Base-by-base conservation (phyloP, 2,329 filamentous ascomycete species). In the Colletotrichum sp. region DNA sequence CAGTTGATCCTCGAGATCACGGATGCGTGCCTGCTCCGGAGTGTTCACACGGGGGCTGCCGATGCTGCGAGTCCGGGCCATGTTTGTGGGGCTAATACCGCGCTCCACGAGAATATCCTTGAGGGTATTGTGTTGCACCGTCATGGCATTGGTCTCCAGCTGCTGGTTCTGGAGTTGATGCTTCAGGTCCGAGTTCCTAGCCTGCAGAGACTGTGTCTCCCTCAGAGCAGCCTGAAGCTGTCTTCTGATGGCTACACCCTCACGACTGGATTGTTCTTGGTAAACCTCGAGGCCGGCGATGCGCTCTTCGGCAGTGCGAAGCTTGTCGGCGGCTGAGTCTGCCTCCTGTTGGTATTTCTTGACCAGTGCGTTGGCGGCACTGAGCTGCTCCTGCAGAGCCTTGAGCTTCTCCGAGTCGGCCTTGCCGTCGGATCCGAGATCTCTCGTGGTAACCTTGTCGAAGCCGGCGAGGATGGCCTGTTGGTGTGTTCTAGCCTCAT, bases 221-320 rank as follows among this genome's bases (percentile, higher is more conserved):
- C 94, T 94, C 83, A 98, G 89, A 6, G 95, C 93, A 30, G 92
- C 90, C 83, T 99, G 97, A 69, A 99, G 90, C 82, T 99, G 96
- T 82, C 97, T 94, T 71, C 97, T 93, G 79, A 99, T 95, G 44
- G 93, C 92, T 71, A 99, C 92, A 65, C 96, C 96, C 84, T 99
- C 98, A 60, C 97, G 92, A 84, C 96, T 99, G 6, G 96, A 94
- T 85, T 99, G 97, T 83, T 99, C 97, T 85, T 99, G 97, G 84
- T 99, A 99, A 32, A 96, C 95, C 84, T 99, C 97, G 5, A 99
- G 90, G 8, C 97, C 97, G 7, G 97, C 98, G 83, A 99, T 99
- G 57, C 97, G 93, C 87, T 99, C 98, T 85, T 99, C 98, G 5
- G 97, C 97, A 75, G 94, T 94, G 69, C 97, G 94, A 69, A 99